Conservation (phyloP, 2,329 filamentous ascomycete species). For the Alternaria tenuissima region DNA sequence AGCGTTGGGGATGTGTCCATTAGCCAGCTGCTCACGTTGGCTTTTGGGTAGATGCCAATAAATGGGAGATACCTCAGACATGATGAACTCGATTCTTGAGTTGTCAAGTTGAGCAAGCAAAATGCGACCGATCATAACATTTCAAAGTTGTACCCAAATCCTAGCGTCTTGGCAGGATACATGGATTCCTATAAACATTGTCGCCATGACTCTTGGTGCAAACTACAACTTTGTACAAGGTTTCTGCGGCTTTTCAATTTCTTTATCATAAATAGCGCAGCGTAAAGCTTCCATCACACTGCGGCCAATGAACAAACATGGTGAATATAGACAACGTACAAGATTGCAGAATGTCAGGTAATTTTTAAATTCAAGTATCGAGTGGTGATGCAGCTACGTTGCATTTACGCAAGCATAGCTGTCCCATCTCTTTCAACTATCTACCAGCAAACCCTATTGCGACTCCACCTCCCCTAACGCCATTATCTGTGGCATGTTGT, state of each 20-base stretch:
- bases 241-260: no score
- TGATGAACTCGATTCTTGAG: background rate
- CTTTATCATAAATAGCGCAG: background rate
- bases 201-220: no score
- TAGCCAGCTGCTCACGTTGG: background rate
- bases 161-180: background rate
- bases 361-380: constrained; percentile 11
- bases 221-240: no score
- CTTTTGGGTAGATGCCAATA: background rate
- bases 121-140: background rate
- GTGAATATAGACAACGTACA: background rate
- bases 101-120: background rate
- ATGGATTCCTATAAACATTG: background rate
- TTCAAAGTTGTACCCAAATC: rapidly evolving
- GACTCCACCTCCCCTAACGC: constrained; percentile 8
- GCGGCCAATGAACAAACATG: no score
- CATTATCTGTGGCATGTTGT: constrained; percentile 15
- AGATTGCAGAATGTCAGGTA: background rate
- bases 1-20: background rate
- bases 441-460: constrained; percentile 6
- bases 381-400: constrained; percentile 22
- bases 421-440: constrained; percentile 20
- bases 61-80: no score
- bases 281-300: background rate
- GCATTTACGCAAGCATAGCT: constrained; percentile 13